These are phyloP conservation scores for Hordeum pubiflorum DNA, from an alignment of 202 grass and related monocot species.

Conservation along the genomic window DNA sequence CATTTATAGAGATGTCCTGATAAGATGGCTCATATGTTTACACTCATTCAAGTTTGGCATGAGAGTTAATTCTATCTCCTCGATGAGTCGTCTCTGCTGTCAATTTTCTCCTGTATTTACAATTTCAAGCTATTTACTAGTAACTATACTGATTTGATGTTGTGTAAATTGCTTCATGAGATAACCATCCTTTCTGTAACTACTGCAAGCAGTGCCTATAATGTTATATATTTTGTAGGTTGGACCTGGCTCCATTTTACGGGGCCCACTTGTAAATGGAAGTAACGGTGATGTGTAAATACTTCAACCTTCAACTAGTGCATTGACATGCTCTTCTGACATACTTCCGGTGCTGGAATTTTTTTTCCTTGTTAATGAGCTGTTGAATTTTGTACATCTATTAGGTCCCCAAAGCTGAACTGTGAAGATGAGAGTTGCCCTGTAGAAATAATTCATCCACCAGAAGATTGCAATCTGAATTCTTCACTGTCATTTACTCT, in stretches of 20 bases:
- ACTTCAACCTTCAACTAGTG: slow-evolving; percentile 31
- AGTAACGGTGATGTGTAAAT: slow-evolving; percentile 74
- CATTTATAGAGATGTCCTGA: neutral
- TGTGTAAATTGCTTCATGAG: slow-evolving; percentile 4
- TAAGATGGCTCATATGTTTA: slow-evolving; percentile 7
- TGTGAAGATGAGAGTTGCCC: slow-evolving; percentile 80
- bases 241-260: slow-evolving; percentile 83
- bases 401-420: slow-evolving; percentile 88
- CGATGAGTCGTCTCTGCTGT: neutral
- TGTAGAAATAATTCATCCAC: slow-evolving; percentile 87
- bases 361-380: slow-evolving; percentile 12
- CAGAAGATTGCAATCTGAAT: slow-evolving; percentile 99
- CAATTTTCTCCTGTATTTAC: neutral
- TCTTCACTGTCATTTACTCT: slow-evolving; percentile 93
- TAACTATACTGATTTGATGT: slow-evolving; percentile 1
- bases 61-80: neutral
- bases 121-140: neutral
- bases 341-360: neutral
- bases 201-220: neutral
- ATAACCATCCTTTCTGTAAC: neutral
- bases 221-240: slow-evolving; percentile 61
- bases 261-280: slow-evolving; percentile 77
- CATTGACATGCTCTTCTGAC: slow-evolving; percentile 19
- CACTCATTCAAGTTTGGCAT: neutral
- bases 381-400: slow-evolving; percentile 21